Evolutionary conservation across 2,329 filamentous ascomycete genomes (phyloP), one percentile per base, ranked within the genome.

Genomic region (Calcarisporium arbuscula): DNA sequence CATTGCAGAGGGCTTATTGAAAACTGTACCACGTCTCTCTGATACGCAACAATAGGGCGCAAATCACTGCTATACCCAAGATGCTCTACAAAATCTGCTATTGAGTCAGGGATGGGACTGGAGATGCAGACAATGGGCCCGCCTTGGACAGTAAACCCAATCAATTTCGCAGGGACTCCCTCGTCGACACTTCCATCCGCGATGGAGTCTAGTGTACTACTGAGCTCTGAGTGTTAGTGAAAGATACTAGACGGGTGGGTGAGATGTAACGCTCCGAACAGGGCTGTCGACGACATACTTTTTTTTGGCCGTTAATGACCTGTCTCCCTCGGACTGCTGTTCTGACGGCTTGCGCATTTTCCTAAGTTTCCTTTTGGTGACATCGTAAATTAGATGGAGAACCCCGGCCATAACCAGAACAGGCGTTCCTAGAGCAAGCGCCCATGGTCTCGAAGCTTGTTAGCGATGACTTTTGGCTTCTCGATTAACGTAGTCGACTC

Each of bases 391-490:
- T 25, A 73, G 54, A 48, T 73, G 62, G 23, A 70, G 64, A 28
- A 74, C 44, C 1, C 70, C 72, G 5, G 72, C 74, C 31, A 77
- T 70, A 18, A 78, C 73, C 7, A 78, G 60, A 3, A 78, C 72
- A 0, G 74, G 74, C 0, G 74, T 79, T 6, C 74, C 74, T 10
- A 79, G 51, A 10, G 74, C 74, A 7, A 79, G 65, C 3, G 69
- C 73, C 74, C 74, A 79, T 1, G 68, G 68, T n/a, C 65, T 68
- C 23, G n/a, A n/a, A n/a, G n/a, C n/a, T n/a, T n/a, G n/a, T n/a
- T n/a, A n/a, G 36, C 10, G 31, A 14, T 5, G 4, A 8, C 23
- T 10, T 15, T 6, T n/a, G n/a, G n/a, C n/a, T n/a, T n/a, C n/a
- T n/a, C n/a, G 2, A 5, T 11, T n/a, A 16, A 25, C 26, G 14